These are phyloP conservation scores for Monosporozyma aerobia DNA, from an alignment of 805 yeast genomes.

Conservation along the genomic window DNA sequence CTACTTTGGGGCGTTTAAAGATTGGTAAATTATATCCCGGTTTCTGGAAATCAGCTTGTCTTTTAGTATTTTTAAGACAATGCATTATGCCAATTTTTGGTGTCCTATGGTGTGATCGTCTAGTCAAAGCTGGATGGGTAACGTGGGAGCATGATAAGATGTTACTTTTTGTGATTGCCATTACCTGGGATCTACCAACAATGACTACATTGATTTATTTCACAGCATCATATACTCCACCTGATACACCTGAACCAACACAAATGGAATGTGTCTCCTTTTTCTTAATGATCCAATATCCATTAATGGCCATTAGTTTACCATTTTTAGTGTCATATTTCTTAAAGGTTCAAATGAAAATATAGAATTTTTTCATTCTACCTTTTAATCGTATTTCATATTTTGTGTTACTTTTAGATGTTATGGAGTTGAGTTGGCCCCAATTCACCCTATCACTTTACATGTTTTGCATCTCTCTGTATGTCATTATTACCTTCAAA, in stretches of 20 bases:
- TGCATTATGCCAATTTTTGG: conserved; percentile 78
- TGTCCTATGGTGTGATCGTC: conserved; percentile 49
- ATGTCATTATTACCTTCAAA: too few species aligned
- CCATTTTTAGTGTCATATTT: conserved; percentile 47
- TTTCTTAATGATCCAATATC: conserved; percentile 64
- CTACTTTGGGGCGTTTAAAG: conserved; percentile 71
- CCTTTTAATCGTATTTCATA: neutral
- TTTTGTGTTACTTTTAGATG: neutral
- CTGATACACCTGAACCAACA: conserved; percentile 33
- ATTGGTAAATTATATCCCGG: conserved; percentile 56
- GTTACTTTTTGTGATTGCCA: conserved; percentile 63
- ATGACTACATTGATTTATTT: conserved; percentile 84
- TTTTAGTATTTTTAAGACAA: conserved; percentile 49
- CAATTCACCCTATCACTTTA: neutral
- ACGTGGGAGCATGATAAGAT: conserved; percentile 39
- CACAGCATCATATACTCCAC: conserved; percentile 81
- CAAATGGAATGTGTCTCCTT: conserved; percentile 83
- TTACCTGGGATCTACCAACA: conserved; percentile 76
- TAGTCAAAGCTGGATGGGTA: conserved; percentile 61
- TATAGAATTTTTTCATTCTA: conserved; percentile 5
- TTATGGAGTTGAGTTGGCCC: neutral
- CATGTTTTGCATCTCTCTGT: neutral
- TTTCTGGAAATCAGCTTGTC: conserved; percentile 54
- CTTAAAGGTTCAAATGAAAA: conserved; percentile 27
- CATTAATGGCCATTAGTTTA: conserved; percentile 53